Evolutionary conservation across 2,329 filamentous ascomycete genomes (phyloP), one percentile per base, ranked within the genome.

Genomic region (Calonectria hawksworthii): DNA sequence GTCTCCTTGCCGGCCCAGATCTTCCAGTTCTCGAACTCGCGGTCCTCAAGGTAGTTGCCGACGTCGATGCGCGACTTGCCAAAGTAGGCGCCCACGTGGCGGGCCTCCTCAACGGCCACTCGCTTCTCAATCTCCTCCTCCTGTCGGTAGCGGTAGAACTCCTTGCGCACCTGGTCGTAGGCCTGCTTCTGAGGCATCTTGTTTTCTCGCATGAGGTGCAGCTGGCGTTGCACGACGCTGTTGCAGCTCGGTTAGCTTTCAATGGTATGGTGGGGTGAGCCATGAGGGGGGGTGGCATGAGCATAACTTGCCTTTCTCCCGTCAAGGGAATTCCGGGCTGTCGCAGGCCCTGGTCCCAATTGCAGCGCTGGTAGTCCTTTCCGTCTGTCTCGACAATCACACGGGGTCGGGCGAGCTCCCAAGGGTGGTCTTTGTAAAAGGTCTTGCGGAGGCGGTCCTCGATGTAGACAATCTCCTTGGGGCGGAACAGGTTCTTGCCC

Each of bases 391-490:
- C 97, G 13, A 99, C 87, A 61, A 99, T 88, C 73, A 98, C 89
- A 79, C 95, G 91, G 70, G 97, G 97, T 76, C 96, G 91, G 23
- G 97, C 97, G 82, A 99, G 88, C 86, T 99, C 97, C 97, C 97
- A 99, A 7, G 97, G 97, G 84, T 99, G 97, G 85, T 99, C 96
- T 82, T 90, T 92, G 88, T 95, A 99, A 87, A 99, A 99, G 34
- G 93, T 92, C 79, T 87, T 89, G 77, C 97, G 93, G 82, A 99
- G 89, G 74, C 87, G 86, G 86, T 99, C 97, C 85, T 99, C 97
- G 74, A 94, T 92, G 84, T 97, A 98, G 69, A 87, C 87, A 77
- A 99, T 93, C 73, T 88, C 86, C 77, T 96, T 91, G 1, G 97
- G 97, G 80, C 93, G 92, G 88, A 96, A 99, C 80, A 98, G 87